Evolutionary conservation across 2,329 filamentous ascomycete genomes (phyloP).

Genomic region (Neonectria neomacrospora): DNA sequence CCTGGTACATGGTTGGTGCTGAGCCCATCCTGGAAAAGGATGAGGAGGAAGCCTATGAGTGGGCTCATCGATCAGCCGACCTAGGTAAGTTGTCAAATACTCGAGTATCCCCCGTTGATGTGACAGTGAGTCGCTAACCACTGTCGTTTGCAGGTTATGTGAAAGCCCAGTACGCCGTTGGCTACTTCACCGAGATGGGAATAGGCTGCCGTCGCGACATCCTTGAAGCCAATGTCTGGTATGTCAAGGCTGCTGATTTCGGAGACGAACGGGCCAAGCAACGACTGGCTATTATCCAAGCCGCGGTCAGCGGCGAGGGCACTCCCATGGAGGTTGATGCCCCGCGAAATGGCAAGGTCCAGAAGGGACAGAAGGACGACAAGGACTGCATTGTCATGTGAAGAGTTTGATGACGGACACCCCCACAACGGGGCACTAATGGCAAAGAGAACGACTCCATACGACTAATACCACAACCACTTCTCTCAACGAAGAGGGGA

Average conservation of each 20-base stretch:
- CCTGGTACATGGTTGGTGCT: slow-evolving; percentile 98
- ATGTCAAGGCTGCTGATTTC: slow-evolving; percentile 92
- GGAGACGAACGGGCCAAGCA: slow-evolving; percentile 92
- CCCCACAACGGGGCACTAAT: slow-evolving; percentile 21
- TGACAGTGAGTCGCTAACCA: slow-evolving; percentile 25
- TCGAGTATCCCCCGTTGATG: no score
- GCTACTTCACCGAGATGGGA: slow-evolving; percentile 98
- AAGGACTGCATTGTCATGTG: slow-evolving; percentile 70
- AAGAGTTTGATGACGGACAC: slow-evolving; percentile 24
- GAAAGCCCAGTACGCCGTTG: slow-evolving; percentile 91
- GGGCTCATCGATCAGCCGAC: slow-evolving; percentile 88
- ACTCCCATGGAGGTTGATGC: slow-evolving; percentile 67
- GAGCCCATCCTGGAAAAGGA: slow-evolving; percentile 93
- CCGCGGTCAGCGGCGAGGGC: slow-evolving; percentile 73
- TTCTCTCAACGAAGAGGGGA: slow-evolving; percentile 16
- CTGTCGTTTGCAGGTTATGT: slow-evolving; percentile 62
- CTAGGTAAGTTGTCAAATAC: slow-evolving; percentile 69
- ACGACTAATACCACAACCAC: slow-evolving; percentile 38
- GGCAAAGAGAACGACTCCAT: slow-evolving; percentile 24
- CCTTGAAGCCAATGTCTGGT: slow-evolving; percentile 98
- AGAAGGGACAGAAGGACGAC: slow-evolving; percentile 61
- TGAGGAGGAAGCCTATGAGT: slow-evolving; percentile 95
- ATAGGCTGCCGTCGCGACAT: slow-evolving; percentile 94
- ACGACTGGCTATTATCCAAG: slow-evolving; percentile 85
- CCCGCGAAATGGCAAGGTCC: slow-evolving; percentile 62